A percentile compares a stretch with the other conserved stretches of the same genome.
Conservation (phyloP, 1,284 basidiomycete genomes). For the Earliella scabrosa region DNA sequence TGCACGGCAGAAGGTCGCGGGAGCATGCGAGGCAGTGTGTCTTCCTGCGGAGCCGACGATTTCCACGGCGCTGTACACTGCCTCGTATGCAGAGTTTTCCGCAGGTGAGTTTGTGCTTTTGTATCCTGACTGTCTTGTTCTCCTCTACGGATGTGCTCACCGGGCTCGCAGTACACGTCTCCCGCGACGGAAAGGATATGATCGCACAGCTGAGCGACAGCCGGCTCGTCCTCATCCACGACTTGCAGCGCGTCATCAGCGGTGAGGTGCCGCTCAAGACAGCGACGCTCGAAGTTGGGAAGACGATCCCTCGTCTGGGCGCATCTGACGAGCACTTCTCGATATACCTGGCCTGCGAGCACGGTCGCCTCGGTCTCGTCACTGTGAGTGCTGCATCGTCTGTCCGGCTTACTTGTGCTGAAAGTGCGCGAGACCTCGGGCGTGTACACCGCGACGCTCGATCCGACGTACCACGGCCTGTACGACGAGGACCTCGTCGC, state of each 20-base stretch:
- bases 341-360: slow-evolving; percentile 58
- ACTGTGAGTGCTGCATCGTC: slow-evolving; percentile 44
- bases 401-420: not conserved
- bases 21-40: slow-evolving; percentile 5
- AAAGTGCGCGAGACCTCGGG: slow-evolving; percentile 45
- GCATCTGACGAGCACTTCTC: slow-evolving; percentile 30
- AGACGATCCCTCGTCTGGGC: slow-evolving; percentile 26
- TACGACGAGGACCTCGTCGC: slow-evolving; percentile 17
- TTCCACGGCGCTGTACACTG: slow-evolving; percentile 15
- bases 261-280: slow-evolving; percentile 39
- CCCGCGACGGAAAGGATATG: slow-evolving; percentile 58
- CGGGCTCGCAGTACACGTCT: slow-evolving; percentile 56
- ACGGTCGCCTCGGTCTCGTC: slow-evolving; percentile 52
- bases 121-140: no score
- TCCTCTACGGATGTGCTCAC: no score
- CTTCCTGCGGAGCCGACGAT: slow-evolving; percentile 11
- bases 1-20: slow-evolving; percentile 8
- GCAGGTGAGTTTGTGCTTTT: slow-evolving; percentile 6
- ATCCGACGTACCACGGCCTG: slow-evolving; percentile 24
- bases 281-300: slow-evolving; percentile 47
- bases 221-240: slow-evolving; percentile 53
- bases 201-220: slow-evolving; percentile 49
- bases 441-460: slow-evolving; percentile 29
- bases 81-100: slow-evolving; percentile 21
- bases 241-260: slow-evolving; percentile 51